Evolutionary conservation across 2,329 filamentous ascomycete species (phyloP), one percentile per base, ranked within the genome.

Genomic region (Aquanectria penicillioides): DNA sequence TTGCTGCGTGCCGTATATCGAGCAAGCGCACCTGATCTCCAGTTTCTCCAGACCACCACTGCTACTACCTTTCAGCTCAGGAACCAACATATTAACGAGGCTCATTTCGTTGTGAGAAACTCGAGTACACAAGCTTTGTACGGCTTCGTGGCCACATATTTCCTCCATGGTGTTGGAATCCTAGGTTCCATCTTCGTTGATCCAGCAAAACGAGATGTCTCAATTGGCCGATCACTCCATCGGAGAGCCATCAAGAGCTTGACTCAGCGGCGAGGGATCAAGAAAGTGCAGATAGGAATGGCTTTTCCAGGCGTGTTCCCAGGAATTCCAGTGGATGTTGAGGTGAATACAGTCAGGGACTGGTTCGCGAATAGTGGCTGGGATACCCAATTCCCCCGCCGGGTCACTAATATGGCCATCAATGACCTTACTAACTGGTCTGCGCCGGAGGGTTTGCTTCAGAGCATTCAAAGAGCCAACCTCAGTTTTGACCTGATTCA

Each of bases 301-400:
- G 85, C 89, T 2, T 86, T 97, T 28, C 94, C 94, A 0, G 91
- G 89, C n/a, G 87, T 97, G 20, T 97, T 94, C 69, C 85, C 92
- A 0, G 94, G 94, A 0, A 91, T 97, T 9, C 93, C 94, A 0
- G 77, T 82, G 2, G 81, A 84, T 5, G 80, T 83, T 2, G 73
- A 75, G 33, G 68, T 71, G 26, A 74, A 82, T 44, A 78, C 78
- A 15, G 73, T 81, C 33, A 86, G 83, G 64, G 87, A 91, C 38
- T 98, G 94, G 94, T 97, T 97, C 73, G 86, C 89, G n/a, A 92
- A 89, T 64, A 85, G 93, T 41, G 94, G 94, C 12, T 97, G 94
- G 94, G 93, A 96, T 69, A 89, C 81, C 0, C 80, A 85, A 41
- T 86, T 85, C 57, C 83, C 84, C 3, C 79, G 82, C 10, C 80